phyloP scores from a whole-genome alignment of 2,329 filamentous ascomycete genomes.

The Corniculantispora saksenae region DNA sequence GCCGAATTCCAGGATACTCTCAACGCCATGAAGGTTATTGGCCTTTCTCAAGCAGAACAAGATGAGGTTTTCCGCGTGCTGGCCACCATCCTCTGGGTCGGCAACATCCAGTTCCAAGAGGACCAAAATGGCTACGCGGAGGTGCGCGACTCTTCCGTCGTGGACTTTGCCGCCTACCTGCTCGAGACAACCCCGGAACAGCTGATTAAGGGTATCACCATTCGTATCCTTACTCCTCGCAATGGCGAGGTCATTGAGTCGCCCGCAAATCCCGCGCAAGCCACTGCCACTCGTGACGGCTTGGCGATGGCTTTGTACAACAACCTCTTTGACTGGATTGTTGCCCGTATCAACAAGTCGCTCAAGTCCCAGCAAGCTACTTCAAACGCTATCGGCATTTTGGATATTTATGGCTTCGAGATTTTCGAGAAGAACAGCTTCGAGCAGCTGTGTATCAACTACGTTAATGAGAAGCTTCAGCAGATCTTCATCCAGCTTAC shows the following conservation, averaged over 20 bases:
- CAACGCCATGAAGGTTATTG: constrained; percentile 93
- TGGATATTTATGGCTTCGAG: constrained; percentile 99
- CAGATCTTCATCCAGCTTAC: constrained; percentile 99
- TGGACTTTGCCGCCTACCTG: constrained; percentile 92
- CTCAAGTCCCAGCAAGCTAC: constrained; percentile 75
- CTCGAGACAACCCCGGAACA: constrained; percentile 81
- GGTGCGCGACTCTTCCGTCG: constrained; percentile 84
- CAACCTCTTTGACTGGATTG: constrained; percentile 99
- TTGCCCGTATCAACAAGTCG: constrained; percentile 86
- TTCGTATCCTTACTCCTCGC: constrained; percentile 75
- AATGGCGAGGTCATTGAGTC: constrained; percentile 69
- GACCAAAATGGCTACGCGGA: constrained; percentile 86
- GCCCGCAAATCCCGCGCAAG: constrained; percentile 85
- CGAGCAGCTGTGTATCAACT: constrained; percentile 99
- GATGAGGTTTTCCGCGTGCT: constrained; percentile 97
- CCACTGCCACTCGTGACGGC: constrained; percentile 83
- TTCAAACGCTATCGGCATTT: constrained; percentile 86
- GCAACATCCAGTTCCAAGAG: constrained; percentile 88
- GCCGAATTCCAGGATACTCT: constrained; percentile 88
- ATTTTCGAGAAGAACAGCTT: constrained; percentile 99
- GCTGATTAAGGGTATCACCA: constrained; percentile 84
- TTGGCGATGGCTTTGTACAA: constrained; percentile 94
- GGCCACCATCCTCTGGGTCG: constrained; percentile 87
- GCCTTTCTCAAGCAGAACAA: constrained; percentile 82
- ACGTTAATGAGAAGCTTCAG: constrained; percentile 98